phyloP scores from a whole-genome alignment of 225 moss, liverwort and hornwort genomes.

The Pseudoscleropodium purum region DNA sequence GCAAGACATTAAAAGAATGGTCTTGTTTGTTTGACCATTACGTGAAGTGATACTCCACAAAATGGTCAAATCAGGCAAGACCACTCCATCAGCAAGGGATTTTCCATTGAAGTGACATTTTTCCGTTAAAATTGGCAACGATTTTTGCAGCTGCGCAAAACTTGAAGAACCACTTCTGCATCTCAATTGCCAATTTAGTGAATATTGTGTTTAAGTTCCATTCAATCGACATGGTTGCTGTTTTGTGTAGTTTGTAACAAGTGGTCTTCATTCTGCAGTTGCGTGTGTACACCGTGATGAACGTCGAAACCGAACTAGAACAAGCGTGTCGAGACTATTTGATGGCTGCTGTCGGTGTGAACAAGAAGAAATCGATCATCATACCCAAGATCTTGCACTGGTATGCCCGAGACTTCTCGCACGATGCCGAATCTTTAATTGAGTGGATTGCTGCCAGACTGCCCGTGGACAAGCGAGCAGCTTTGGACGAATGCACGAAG shows the following conservation, averaged over 20 bases:
- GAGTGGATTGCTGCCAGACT: conserved; percentile 69
- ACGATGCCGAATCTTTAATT: conserved; percentile 68
- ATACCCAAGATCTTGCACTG: conserved; percentile 86
- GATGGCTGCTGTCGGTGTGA: conserved; percentile 67
- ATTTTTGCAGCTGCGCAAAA: neutral
- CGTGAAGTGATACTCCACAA: neutral
- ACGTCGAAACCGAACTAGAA: conserved; percentile 53
- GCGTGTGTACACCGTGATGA: conserved; percentile 57
- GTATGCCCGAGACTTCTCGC: conserved; percentile 90
- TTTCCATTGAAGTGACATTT: neutral
- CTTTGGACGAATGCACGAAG: conserved; percentile 55
- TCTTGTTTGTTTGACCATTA: neutral
- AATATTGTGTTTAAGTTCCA: neutral
- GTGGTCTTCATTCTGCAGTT: conserved; percentile 34
- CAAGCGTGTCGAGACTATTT: conserved; percentile 72
- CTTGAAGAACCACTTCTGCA: neutral
- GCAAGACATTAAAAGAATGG: neutral
- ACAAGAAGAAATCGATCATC: conserved; percentile 44
- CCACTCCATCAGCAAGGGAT: neutral
- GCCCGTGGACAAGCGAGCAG: conserved; percentile 48
- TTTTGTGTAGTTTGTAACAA: neutral
- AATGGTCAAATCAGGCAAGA: neutral
- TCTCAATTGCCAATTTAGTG: neutral
- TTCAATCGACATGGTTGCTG: neutral
- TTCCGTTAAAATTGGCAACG: neutral